Conservation (phyloP, 345 rosid genomes). For the Isatis tinctoria region DNA sequence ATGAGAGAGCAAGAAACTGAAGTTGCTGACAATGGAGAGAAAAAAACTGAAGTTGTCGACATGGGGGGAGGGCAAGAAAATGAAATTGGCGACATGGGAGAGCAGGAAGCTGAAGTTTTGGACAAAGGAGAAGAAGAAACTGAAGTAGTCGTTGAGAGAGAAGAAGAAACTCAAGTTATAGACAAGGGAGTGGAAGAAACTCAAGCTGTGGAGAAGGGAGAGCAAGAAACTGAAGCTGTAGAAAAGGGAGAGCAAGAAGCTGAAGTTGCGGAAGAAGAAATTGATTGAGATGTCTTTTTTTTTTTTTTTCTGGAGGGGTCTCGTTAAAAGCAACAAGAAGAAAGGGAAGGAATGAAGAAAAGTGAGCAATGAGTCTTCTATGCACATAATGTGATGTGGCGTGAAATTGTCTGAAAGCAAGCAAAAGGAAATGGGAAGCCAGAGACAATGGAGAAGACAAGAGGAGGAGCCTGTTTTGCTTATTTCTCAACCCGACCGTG, state of each 20-base stretch:
- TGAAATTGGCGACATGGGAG: background rate
- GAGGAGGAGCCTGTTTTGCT: background rate
- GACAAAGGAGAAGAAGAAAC: background rate
- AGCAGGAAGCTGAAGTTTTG: background rate
- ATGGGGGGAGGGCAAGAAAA: background rate
- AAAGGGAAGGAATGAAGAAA: background rate
- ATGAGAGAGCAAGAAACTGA: background rate
- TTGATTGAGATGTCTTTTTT: conserved; percentile 4
- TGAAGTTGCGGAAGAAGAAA: background rate
- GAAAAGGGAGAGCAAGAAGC: background rate
- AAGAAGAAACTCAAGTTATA: background rate
- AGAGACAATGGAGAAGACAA: background rate
- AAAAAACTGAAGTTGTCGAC: background rate
- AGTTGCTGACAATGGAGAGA: background rate
- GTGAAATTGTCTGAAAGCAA: background rate
- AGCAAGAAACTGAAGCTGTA: background rate
- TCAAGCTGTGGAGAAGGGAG: background rate
- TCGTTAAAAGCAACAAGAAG: background rate
- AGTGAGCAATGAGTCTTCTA: background rate
- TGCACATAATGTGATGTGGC: conserved; percentile 7
- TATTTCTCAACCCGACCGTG: background rate
- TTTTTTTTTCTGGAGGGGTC: background rate
- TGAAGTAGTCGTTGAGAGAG: background rate
- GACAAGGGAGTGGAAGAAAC: background rate
- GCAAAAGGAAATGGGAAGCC: background rate